Base-by-base conservation (phyloP, 2,329 filamentous ascomycete species). In the Cladophialophora yegresii region DNA sequence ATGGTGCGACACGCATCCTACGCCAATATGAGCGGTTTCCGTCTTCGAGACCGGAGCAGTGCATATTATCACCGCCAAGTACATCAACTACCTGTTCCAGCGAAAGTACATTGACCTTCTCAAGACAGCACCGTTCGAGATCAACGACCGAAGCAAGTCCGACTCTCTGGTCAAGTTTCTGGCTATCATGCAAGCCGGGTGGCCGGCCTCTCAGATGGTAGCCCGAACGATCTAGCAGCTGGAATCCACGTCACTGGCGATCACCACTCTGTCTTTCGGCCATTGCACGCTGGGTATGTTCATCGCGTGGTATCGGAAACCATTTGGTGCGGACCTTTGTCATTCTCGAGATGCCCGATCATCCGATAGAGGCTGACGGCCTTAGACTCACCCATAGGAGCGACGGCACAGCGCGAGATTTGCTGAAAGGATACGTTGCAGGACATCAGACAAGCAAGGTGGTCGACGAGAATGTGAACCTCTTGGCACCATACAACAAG, bases 161-260 rank as follows among this genome's bases (percentile, higher is more conserved):
- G 71, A 73, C 63, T 33, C 62, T 16, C 49, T 75, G 16, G 66
- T 71, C 63, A 74, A 74, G 64, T 32, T 58, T 23, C 45, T 72
- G 6, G 70, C 72, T 9, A 28, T 72, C 16, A 40, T 69, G 13
- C 73, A 75, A 63, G 61, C 73, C 20, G 9, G 61, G 7, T 75
- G 67, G 69, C 66, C 73, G 40, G 58, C 67, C 7, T n/a, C 71
- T 3, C 59, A 74, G 58, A 51, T 71, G 28, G 71, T 69, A 8
- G 67, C 64, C 12, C 67, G 71, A 12, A 54, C 63, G 6, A 62
- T 72, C 53, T 64, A 71, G 30, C 67, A 61, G 40, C 72, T 75
- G 5, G 64, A 69, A 9, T 75, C 71, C 28, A 59, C 67, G 4
- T 61, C 61, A 12, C 7, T 76, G 71, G 71, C 72, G 54, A 59